Base-by-base conservation (phyloP, 1,284 basidiomycete species). In the Butyriboletus appendiculatus region DNA sequence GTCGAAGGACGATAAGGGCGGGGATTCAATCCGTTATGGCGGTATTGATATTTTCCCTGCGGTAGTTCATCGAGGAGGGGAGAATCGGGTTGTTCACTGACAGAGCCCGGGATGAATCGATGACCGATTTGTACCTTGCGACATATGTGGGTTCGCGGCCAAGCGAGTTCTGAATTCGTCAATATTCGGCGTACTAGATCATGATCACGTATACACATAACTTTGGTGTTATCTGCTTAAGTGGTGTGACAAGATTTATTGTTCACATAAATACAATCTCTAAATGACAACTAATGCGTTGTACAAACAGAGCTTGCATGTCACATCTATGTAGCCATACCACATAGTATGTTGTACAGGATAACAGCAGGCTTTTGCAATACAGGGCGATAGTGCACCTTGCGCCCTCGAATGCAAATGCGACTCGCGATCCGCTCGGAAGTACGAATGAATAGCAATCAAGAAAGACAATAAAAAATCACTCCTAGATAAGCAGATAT, bases 1-100 rank as follows among this genome's bases (percentile, higher is more conserved):
- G 18, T 48, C 15, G 35, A 45, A 30, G 38, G 45, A 34, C 26
- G 55, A 47, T 64, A 47, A 40, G 32, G 33, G 12, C 3, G 34
- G 46, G 18, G 18, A 42, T 45, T 28, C n/a, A 5, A 30, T 45
- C 20, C 1, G 3, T 20, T 4, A 18, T n/a, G 20, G 34, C 4
- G 16, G 20, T 35, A 18, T 41, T 49, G 18, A 10, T 18, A 20
- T 22, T 57, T 41, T 43, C n/a, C n/a, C n/a, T 22, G 12, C 24
- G 5, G 18, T 11, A 14, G 16, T 20, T 11, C 12, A 5, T 52
- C 11, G 53, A 28, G 5, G 35, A 26, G 12, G n/a, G 10, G 8
- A 18, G 7, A 7, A 10, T 34, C 26, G 15, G 12, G n/a, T 2
- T 28, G 7, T 9, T 48, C 28, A n/a, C n/a, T n/a, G n/a, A n/a